Evolutionary conservation across 2,329 filamentous ascomycete genomes (phyloP).

Genomic region (Leptographium lundbergii): DNA sequence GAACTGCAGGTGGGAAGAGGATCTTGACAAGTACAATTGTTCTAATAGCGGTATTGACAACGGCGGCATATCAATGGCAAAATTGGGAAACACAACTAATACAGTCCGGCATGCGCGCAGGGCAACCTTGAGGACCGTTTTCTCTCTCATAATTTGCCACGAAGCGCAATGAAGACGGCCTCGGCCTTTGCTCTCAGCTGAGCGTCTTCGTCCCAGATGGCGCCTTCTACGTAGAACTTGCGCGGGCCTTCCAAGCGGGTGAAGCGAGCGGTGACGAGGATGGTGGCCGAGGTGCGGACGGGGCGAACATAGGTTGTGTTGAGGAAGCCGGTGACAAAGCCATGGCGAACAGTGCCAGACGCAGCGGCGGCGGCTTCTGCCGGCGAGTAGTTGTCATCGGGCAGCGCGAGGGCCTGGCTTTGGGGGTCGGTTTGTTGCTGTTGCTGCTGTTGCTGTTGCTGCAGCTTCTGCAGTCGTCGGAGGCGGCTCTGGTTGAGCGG

Average conservation of each 20-base stretch:
- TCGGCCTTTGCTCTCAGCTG: slow-evolving; percentile 37
- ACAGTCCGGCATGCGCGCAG: not conserved
- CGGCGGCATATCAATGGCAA: not conserved
- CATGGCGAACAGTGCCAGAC: slow-evolving; percentile 10
- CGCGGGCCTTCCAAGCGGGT: slow-evolving; percentile 33
- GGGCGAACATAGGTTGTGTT: slow-evolving; percentile 42
- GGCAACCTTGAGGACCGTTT: not conserved
- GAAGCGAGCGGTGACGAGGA: slow-evolving; percentile 33
- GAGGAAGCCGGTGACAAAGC: slow-evolving; percentile 37
- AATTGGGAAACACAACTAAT: not conserved
- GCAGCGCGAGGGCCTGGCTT: not conserved
- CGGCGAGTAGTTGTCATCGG: not conserved
- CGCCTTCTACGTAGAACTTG: slow-evolving; percentile 37
- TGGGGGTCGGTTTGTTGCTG: not conserved
- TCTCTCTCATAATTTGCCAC: slow-evolving; percentile 9
- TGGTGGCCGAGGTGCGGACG: slow-evolving; percentile 32
- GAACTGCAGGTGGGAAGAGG: not conserved
- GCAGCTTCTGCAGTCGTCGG: not conserved
- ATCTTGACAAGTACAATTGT: not conserved
- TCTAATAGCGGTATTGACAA: not conserved
- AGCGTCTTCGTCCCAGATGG: slow-evolving; percentile 35
- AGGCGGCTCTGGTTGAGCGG: slow-evolving; percentile 22
- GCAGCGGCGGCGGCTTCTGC: slow-evolving; percentile 8
- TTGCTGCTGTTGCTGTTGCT: not conserved
- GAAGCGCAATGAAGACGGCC: slow-evolving; percentile 29